Conservation (phyloP, 2,329 filamentous ascomycete species). For the Nakataea oryzae region DNA sequence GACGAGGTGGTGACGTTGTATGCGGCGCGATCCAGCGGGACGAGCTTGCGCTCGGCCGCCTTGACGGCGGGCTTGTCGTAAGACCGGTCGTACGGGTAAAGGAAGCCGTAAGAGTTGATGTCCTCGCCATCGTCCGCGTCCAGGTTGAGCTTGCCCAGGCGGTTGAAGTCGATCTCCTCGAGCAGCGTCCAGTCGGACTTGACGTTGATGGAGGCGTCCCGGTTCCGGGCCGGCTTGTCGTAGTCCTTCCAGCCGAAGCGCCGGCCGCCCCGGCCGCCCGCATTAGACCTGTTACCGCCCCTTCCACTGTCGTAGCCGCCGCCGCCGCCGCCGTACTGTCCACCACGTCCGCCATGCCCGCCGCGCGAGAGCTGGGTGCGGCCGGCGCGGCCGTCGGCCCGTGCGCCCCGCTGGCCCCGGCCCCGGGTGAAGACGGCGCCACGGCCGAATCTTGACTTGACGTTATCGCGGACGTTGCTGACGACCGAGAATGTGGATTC, state of each 20-base stretch:
- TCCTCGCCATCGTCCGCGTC: slow-evolving; percentile 94
- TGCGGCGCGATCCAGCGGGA: slow-evolving; percentile 81
- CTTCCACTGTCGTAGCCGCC: slow-evolving; percentile 57
- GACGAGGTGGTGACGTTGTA: slow-evolving; percentile 98
- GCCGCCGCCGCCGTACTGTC: slow-evolving; percentile 42
- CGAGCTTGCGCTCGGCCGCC: slow-evolving; percentile 77
- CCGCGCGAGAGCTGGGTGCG: slow-evolving; percentile 59
- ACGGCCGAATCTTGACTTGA: slow-evolving; percentile 79
- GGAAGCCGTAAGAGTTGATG: slow-evolving; percentile 88
- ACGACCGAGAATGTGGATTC: slow-evolving; percentile 97
- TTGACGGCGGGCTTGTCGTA: slow-evolving; percentile 93
- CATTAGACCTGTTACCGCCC: slow-evolving; percentile 45
- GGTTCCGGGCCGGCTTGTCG: slow-evolving; percentile 94
- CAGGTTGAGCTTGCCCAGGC: slow-evolving; percentile 88
- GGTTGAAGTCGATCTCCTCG: slow-evolving; percentile 98
- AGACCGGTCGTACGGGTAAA: slow-evolving; percentile 94
- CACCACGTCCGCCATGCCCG: slow-evolving; percentile 56
- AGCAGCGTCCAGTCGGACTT: slow-evolving; percentile 91
- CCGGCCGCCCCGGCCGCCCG: slow-evolving; percentile 64
- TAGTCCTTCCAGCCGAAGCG: slow-evolving; percentile 98
- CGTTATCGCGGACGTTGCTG: slow-evolving; percentile 81
- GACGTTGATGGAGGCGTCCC: slow-evolving; percentile 92
- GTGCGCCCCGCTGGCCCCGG: slow-evolving; percentile 65
- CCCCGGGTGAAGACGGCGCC: slow-evolving; percentile 85
- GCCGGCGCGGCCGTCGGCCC: slow-evolving; percentile 53